Base-by-base conservation (phyloP, 148 eudicot genomes). In the Tetragonia tetragonoides region DNA sequence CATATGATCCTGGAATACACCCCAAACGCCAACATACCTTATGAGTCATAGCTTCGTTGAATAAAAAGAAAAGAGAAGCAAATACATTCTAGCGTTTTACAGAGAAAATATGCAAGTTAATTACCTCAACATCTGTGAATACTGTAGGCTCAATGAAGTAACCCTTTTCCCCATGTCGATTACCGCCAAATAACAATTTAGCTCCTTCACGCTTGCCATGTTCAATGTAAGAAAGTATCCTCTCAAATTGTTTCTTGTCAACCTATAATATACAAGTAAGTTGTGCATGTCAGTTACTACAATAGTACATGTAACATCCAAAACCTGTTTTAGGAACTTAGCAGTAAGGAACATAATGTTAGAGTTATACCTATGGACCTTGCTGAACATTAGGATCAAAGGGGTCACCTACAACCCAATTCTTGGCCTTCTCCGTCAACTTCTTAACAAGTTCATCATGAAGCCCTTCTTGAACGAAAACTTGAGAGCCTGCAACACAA, bases 161-260 rank as follows among this genome's bases (percentile, higher is more conserved):
- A 8, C 98, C 98, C 69, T 89, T 86, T 8, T 74, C 56, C 20
- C 88, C 89, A 53, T 68, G 75, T 49, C 80, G 87, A 67, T 87
- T 87, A 7, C 98, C 97, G 64, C 97, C 98, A n/a, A 81, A 82
- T 74, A 95, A 78, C 78, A 95, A 67, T 7, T 86, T 88, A n/a
- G 98, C 98, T 3, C 98, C 98, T 84, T 91, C 98, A 80, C 79
- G 84, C 84, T 80, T 88, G n/a, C 97, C 98, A 24, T 72, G 82
- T 57, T 85, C 85, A 39, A 95, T 95, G 80, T 83, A 95, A 7
- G 92, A 84, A 70, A 92, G 85, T 51, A 95, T 74, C 75, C 74
- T 90, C 39, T 90, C 91, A 56, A 72, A 92, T 61, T 92, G 97
- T 38, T 49, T 67, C 82, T 92, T 88, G 72, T 87, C 84, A 37